Evolutionary conservation across 1,284 basidiomycete species (phyloP).

Genomic region (Rhodotorula sp.): DNA sequence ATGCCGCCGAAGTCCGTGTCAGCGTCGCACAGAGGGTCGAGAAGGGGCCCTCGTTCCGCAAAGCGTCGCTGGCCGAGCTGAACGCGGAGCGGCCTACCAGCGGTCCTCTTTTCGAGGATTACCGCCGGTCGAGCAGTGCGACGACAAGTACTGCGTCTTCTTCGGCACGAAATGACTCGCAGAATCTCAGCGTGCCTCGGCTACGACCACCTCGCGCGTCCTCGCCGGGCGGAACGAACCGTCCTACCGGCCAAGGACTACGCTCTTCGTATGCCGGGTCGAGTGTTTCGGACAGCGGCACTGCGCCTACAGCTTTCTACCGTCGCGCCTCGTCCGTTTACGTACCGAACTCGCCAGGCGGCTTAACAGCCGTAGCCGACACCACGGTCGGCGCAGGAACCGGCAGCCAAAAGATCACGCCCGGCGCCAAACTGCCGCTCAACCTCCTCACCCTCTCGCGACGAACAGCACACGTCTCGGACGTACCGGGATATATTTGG

Average conservation of each 20-base stretch:
- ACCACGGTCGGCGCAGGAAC: not conserved
- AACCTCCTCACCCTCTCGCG: conserved; percentile 30
- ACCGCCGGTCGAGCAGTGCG: not conserved
- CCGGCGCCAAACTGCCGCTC: conserved; percentile 20
- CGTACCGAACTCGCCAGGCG: conserved; percentile 1
- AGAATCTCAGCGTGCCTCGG: not conserved
- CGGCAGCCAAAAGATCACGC: conserved; percentile 1
- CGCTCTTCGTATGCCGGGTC: conserved; percentile 15
- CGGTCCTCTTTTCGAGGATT: not conserved
- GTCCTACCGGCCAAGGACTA: conserved; percentile 14
- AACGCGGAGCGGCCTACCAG: not conserved
- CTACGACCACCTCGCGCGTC: conserved; percentile 8
- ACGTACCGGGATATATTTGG: conserved; percentile 31
- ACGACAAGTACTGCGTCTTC: not conserved
- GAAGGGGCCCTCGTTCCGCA: conserved; percentile 9
- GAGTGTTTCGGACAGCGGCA: not conserved
- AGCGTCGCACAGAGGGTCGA: conserved; percentile 20
- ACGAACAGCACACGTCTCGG: conserved; percentile 29
- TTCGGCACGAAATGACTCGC: not conserved
- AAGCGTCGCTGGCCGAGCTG: conserved; percentile 9
- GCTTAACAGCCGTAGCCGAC: not conserved
- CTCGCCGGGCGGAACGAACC: not conserved
- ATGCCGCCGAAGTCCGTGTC: conserved; percentile 16
- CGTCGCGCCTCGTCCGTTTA: conserved; percentile 21
- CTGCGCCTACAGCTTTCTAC: not conserved